Base-by-base conservation (phyloP, 495 filamentous ascomycete genomes). In the Penicillium argentinense region DNA sequence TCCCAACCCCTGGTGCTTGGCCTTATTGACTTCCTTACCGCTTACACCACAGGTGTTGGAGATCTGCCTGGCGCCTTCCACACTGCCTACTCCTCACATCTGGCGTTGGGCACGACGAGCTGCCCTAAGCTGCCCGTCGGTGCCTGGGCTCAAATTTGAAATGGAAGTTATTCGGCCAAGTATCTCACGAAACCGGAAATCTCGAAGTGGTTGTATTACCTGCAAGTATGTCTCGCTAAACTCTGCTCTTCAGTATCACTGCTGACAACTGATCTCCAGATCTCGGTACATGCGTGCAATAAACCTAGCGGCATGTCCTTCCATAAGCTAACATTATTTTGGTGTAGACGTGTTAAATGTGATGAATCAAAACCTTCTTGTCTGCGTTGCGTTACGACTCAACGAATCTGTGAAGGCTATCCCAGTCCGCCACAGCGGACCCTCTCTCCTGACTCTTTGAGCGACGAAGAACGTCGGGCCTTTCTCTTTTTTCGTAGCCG, bases 391-490 rank as follows among this genome's bases (percentile, higher is more conserved):
- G 9, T 39, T 3, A 14, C 45, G 1, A 32, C 45, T 3, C 13
- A 47, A n/a, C 25, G 45, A 8, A 47, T 47, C 4, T 47, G 45
- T 26, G 45, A 47, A 17, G 45, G 45, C n/a, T 47, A 47, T 27
- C 7, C 23, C 2, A 39, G 3, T 2, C n/a, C 36, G 1, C 17
- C 23, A 2, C 45, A 23, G 26, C 18, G 9, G 2, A 19, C 8
- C 12, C 26, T 40, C 2, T 17, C 45, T n/a, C 18, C 21, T 6
- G 36, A 47, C 5, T 30, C 25, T 16, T 9, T 47, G 7, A 30
- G 14, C 1, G 45, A 47, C n/a, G 36, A 47, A 16, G 45, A 47
- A 30, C 45, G 45, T 3, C 34, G 45, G n/a, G 45, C 45, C 5
- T 47, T 47, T 13, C 26, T 32, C 11, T 40, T 30, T 17, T 47